Evolutionary conservation across 208 protist genomes (phyloP).

Genomic region (Tritrichomonas foetus): DNA sequence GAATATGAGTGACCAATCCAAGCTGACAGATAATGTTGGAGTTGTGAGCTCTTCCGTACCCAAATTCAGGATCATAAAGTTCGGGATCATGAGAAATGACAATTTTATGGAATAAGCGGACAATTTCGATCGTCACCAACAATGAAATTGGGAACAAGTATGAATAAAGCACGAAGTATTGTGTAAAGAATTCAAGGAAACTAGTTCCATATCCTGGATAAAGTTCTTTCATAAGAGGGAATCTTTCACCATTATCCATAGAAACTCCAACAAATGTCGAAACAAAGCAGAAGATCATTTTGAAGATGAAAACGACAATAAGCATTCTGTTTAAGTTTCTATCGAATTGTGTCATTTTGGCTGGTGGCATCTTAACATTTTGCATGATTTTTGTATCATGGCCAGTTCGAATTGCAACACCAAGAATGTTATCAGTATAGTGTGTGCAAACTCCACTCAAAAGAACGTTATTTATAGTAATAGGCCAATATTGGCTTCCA

Average conservation of each 20-base stretch:
- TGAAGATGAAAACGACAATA: background rate
- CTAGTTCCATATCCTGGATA: background rate
- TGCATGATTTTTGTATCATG: background rate
- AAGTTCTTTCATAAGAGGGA: background rate
- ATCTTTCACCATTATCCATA: background rate
- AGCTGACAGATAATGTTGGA: background rate
- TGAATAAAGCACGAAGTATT: background rate
- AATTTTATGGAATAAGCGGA: background rate
- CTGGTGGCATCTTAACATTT: background rate
- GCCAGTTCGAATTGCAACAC: background rate
- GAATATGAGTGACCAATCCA: background rate
- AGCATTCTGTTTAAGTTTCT: background rate
- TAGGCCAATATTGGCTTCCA: background rate
- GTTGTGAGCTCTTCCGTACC: background rate
- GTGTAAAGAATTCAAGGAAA: background rate
- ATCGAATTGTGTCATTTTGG: background rate
- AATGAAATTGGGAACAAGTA: constrained; percentile 16
- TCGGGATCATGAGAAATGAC: background rate
- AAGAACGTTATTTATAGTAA: background rate
- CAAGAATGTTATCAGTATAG: background rate
- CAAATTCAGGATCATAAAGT: background rate
- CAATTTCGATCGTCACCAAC: background rate
- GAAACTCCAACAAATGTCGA: background rate
- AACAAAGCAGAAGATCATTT: background rate
- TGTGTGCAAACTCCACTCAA: background rate